phyloP scores from a whole-genome alignment of 768 basidiomycete species.

The Russula vinacea region DNA sequence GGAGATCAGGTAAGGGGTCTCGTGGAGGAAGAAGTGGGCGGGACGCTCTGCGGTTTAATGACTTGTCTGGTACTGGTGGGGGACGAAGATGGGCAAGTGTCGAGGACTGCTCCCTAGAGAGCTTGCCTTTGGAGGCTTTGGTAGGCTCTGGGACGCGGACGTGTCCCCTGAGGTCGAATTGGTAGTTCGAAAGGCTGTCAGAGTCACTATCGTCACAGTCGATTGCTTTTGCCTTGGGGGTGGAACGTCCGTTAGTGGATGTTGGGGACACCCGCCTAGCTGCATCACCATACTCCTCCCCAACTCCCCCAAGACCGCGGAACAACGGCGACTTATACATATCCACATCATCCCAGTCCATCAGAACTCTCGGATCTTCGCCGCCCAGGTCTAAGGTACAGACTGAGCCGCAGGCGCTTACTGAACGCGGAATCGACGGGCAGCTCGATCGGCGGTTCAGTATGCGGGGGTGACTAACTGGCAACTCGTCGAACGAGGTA shows the following conservation, averaged over 20 bases:
- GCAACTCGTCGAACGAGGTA: not conserved
- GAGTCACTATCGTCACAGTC: conserved; percentile 6
- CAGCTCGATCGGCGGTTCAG: conserved; percentile 25
- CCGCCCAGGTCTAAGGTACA: conserved; percentile 1
- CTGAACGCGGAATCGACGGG: conserved; percentile 24
- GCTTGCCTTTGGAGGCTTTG: not conserved
- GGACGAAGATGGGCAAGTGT: not conserved
- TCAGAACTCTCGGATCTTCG: not conserved
- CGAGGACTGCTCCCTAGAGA: not conserved
- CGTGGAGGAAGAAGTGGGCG: not conserved
- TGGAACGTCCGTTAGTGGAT: not conserved
- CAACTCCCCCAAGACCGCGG: not conserved
- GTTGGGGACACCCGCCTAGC: not conserved
- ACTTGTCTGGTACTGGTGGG: too few species aligned
- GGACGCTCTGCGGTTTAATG: not conserved
- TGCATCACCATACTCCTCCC: not conserved
- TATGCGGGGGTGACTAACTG: not conserved
- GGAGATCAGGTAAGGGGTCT: too few species aligned
- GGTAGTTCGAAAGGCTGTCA: conserved; percentile 20
- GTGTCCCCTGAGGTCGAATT: conserved; percentile 12
- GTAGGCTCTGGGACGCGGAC: not conserved
- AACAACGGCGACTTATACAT: conserved; percentile 17
- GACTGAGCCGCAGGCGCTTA: conserved; percentile 9
- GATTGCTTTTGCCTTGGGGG: not conserved
- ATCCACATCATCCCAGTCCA: not conserved